Conservation (phyloP, 495 filamentous ascomycete genomes). For the Tetracladium marchalianum region DNA sequence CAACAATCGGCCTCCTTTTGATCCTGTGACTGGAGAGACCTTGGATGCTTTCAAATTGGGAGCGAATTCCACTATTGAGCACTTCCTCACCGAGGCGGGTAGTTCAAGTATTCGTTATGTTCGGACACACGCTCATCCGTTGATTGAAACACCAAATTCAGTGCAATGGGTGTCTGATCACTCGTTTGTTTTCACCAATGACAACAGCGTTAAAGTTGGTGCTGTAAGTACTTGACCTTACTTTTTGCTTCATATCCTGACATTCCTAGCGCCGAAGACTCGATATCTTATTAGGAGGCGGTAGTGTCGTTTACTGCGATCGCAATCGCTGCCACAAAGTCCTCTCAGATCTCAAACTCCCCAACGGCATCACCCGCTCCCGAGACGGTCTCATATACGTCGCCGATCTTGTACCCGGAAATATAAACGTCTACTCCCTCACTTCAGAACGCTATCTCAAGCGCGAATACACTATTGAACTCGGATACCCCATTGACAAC, state of each 20-base stretch:
- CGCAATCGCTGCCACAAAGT: slow-evolving; percentile 15
- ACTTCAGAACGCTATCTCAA: slow-evolving; percentile 11
- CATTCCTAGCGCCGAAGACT: slow-evolving; percentile 13
- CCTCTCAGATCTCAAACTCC: slow-evolving; percentile 13
- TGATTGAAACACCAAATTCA: slow-evolving; percentile 26
- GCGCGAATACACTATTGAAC: slow-evolving; percentile 20
- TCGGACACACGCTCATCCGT: slow-evolving; percentile 20
- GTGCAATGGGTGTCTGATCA: slow-evolving; percentile 23
- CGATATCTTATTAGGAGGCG: slow-evolving; percentile 17
- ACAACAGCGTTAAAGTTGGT: slow-evolving; percentile 24
- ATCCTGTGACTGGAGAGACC: slow-evolving; percentile 20
- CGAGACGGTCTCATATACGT: slow-evolving; percentile 26
- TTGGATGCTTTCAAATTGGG: slow-evolving; percentile 22
- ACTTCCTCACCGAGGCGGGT: slow-evolving; percentile 17
- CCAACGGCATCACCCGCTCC: slow-evolving; percentile 27
- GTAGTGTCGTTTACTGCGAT: slow-evolving; percentile 22
- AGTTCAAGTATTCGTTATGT: slow-evolving; percentile 20
- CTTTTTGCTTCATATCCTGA: slow-evolving; percentile 1
- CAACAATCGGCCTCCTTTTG: slow-evolving; percentile 30
- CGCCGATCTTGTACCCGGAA: slow-evolving; percentile 15
- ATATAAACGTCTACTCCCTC: slow-evolving; percentile 21
- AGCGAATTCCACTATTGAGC: slow-evolving; percentile 30
- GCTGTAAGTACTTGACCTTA: slow-evolving; percentile 7
- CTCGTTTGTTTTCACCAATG: slow-evolving; percentile 26
- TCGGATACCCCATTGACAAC: slow-evolving; percentile 27